Evolutionary conservation across 495 filamentous ascomycete genomes (phyloP).

Genomic region (Penicillium cataractarum): DNA sequence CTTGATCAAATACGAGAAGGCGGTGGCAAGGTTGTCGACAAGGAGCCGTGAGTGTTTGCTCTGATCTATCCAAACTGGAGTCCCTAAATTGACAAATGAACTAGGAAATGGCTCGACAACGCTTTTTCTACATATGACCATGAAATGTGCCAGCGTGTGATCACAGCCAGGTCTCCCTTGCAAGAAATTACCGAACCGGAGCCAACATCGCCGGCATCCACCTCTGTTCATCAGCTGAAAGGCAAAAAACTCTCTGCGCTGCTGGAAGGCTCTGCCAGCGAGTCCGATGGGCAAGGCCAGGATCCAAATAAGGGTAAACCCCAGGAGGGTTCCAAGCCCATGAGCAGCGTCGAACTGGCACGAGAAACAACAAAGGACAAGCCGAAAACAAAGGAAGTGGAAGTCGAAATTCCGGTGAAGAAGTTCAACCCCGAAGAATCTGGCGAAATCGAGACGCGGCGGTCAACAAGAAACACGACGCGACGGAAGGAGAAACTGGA

Average conservation of each 20-base stretch:
- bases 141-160: slow-evolving; percentile 14
- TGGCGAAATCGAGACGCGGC: slow-evolving; percentile 33
- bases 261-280: slow-evolving; percentile 31
- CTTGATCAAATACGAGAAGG: slow-evolving; percentile 16
- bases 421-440: slow-evolving; percentile 10
- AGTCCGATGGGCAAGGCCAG: slow-evolving; percentile 2
- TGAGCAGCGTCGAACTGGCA: slow-evolving; percentile 5
- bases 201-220: neutral
- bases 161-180: slow-evolving; percentile 16
- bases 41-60: slow-evolving; percentile 25
- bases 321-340: slow-evolving; percentile 3
- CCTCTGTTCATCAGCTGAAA: neutral
- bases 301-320: slow-evolving; percentile 1
- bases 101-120: slow-evolving; percentile 42
- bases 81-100: slow-evolving; percentile 14
- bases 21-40: slow-evolving; percentile 19
- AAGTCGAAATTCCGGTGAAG: slow-evolving; percentile 37
- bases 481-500: slow-evolving; percentile 2
- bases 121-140: slow-evolving; percentile 33
- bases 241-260: slow-evolving; percentile 37
- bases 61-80: neutral
- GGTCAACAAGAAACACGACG: slow-evolving; percentile 33
- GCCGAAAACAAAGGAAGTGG: slow-evolving; percentile 11
- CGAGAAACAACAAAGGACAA: slow-evolving; percentile 1
- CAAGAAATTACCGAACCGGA: neutral